A percentile compares a stretch with the other conserved stretches of the same genome.
These are phyloP conservation scores for Xanthoparmelia taractica DNA, from an alignment of 495 filamentous ascomycete species.

Conservation along the genomic window DNA sequence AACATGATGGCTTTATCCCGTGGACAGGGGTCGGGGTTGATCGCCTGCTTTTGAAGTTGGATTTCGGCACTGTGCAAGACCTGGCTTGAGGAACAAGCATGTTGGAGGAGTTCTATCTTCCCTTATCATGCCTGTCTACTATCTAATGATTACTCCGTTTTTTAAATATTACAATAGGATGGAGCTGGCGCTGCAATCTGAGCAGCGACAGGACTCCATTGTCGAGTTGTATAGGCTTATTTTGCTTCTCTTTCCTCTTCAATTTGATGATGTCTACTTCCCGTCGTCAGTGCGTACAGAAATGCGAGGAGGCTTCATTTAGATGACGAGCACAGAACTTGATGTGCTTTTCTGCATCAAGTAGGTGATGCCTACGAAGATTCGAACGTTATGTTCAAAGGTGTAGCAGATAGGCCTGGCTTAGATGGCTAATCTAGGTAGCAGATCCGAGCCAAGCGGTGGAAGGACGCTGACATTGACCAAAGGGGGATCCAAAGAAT, in stretches of 20 bases:
- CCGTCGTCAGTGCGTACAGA: not conserved
- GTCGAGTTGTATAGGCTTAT: not conserved
- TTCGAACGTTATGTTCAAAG: not conserved
- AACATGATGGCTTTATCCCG: conserved; percentile 42
- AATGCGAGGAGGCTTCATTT: not conserved
- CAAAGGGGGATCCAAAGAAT: too few species aligned
- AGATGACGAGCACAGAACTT: not conserved
- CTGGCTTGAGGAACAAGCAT: not conserved
- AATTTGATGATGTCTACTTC: not conserved
- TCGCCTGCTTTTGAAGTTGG: conserved; percentile 77
- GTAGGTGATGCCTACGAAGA: not conserved
- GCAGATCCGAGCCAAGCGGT: not conserved
- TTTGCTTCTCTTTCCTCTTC: not conserved
- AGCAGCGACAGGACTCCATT: not conserved
- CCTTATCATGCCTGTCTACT: not conserved
- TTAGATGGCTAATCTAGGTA: not conserved
- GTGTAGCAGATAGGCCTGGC: not conserved
- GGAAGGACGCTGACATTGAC: not conserved
- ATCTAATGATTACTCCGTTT: not conserved
- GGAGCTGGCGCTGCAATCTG: not conserved
- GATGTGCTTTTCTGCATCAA: not conserved
- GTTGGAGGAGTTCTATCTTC: not conserved
- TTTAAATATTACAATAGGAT: not conserved
- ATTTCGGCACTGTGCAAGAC: conserved; percentile 50
- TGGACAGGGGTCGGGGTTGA: conserved; percentile 65